Base-by-base conservation (phyloP, 2,329 filamentous ascomycete genomes). In the Trematosphaeria pertusa region DNA sequence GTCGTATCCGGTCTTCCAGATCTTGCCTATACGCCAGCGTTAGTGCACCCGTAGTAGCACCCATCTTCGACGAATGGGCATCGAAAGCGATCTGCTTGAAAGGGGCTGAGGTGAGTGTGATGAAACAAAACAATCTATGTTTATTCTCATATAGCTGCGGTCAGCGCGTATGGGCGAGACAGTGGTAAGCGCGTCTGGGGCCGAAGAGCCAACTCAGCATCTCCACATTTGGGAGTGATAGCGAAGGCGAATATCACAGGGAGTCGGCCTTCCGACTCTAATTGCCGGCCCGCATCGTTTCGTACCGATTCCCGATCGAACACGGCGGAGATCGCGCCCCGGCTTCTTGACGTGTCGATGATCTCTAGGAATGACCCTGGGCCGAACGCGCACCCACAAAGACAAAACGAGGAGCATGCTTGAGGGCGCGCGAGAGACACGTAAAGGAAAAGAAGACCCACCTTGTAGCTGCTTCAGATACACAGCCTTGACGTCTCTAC, bases 391-490 rank as follows among this genome's bases (percentile, higher is more conserved):
- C 44, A 41, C 26, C 11, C 14, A 22, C 5, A 39, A 26, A 24
- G 30, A 51, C 38, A 45, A 32, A 33, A 42, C 38, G 42, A 51
- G 48, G 32, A 39, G 43, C 39, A 41, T 32, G 48, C 31, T 54
- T 34, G 50, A 61, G 52, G 50, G 34, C 34, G 34, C 34, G 21
- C 22, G 47, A 52, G 28, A 47, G 37, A 47, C 38, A 31, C 10
- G 44, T 49, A 40, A 48, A 37, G 35, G 46, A 38, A 36, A 48
- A 43, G 41, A 37, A 50, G 43, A 61, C 65, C 56, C 50, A 71
- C 66, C 69, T 74, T 94, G 89, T 33, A 93, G 82, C 48, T 83
- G 83, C 75, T 94, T 94, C 54, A 92, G 78, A 71, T 91, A 91
- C 32, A 87, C 76, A 49, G 85, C 79, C 73, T 93, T 94, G 64